phyloP scores from a whole-genome alignment of 257 asterid species.

The Galeopsis tetrahit region DNA sequence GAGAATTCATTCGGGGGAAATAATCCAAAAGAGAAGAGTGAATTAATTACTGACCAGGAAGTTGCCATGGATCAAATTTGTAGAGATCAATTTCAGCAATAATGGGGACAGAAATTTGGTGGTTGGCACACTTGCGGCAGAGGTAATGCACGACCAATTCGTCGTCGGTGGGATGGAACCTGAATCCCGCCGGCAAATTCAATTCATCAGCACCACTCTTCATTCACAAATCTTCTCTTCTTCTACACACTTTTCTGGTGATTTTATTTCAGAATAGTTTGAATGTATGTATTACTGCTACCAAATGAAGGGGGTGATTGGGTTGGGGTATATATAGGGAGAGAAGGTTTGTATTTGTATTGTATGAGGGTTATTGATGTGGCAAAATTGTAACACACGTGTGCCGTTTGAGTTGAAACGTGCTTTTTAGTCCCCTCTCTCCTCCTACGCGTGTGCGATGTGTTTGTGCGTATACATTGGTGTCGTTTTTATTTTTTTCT shows the following conservation, averaged over 20 bases:
- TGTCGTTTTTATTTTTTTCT: no score
- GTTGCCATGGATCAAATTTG: slow-evolving; percentile 62
- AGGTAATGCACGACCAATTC: slow-evolving; percentile 60
- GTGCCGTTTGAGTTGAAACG: no score
- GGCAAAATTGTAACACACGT: background rate
- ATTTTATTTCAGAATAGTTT: background rate
- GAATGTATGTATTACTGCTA: slow-evolving; percentile 18
- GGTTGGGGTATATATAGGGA: slow-evolving; percentile 29
- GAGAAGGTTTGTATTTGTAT: no score
- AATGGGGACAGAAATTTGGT: slow-evolving; percentile 45
- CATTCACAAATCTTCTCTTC: slow-evolving; percentile 36
- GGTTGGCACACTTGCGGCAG: slow-evolving; percentile 61
- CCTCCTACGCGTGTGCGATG: no score
- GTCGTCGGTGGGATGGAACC: slow-evolving; percentile 70
- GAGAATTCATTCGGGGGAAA: background rate
- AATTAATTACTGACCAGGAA: slow-evolving; percentile 43
- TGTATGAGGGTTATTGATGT: background rate
- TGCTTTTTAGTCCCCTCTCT: no score
- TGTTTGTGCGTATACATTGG: no score
- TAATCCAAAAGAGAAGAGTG: background rate
- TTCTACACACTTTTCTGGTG: slow-evolving; percentile 17
- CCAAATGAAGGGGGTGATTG: slow-evolving; percentile 23
- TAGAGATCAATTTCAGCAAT: slow-evolving; percentile 61
- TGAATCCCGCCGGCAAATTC: slow-evolving; percentile 62
- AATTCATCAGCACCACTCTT: slow-evolving; percentile 45